Percentiles rank a stretch among this genome's conserved stretches.
Evolutionary conservation across 177 flowering plant genomes (phyloP).

Genomic region (Vitis hybrid): DNA sequence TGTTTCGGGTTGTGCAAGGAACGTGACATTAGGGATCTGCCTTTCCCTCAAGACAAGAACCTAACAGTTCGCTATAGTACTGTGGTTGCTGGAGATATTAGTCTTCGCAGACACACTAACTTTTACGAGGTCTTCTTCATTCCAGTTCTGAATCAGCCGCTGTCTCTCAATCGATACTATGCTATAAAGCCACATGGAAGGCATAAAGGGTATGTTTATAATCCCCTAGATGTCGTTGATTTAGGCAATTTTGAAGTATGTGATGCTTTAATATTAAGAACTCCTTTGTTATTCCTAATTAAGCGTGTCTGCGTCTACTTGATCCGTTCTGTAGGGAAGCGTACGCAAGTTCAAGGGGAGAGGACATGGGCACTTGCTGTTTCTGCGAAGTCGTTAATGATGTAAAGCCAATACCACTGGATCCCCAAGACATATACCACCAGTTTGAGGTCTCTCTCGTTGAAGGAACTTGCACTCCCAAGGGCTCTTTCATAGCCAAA

Average conservation of each 20-base stretch:
- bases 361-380: slow-evolving; percentile 29
- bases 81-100: too few species aligned
- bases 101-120: not conserved
- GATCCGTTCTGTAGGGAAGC: slow-evolving; percentile 33
- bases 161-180: slow-evolving; percentile 44
- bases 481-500: slow-evolving; percentile 25
- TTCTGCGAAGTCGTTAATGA: slow-evolving; percentile 23
- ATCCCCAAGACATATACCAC: slow-evolving; percentile 32
- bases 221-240: not conserved
- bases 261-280: not conserved
- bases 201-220: slow-evolving; percentile 36
- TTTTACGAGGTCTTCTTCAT: slow-evolving; percentile 24
- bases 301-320: not conserved
- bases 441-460: slow-evolving; percentile 28
- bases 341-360: slow-evolving; percentile 32
- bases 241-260: not conserved
- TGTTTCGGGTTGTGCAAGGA: slow-evolving; percentile 43
- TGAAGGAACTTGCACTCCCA: not conserved
- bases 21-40: slow-evolving; percentile 28
- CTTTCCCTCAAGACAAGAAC: slow-evolving; percentile 55
- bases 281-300: not conserved
- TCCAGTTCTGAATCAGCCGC: slow-evolving; percentile 46
- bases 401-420: slow-evolving; percentile 34
- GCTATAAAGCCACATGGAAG: slow-evolving; percentile 30
- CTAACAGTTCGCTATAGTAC: slow-evolving; percentile 17